phyloP scores from a whole-genome alignment of 2,329 filamentous ascomycete genomes.

The Aspergillus aculeatus region DNA sequence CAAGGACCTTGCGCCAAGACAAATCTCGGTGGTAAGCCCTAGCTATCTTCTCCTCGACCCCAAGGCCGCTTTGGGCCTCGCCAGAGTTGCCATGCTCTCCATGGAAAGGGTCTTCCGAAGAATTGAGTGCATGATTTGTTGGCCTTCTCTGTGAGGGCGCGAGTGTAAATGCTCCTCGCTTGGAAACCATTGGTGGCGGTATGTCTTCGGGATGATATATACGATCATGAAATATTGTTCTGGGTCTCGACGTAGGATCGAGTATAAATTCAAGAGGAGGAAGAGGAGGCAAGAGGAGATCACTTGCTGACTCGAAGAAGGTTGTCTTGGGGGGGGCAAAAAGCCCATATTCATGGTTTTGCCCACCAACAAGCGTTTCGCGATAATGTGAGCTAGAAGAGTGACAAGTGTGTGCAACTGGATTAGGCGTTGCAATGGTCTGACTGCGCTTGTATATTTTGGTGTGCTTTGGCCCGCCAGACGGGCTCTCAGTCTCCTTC shows the following conservation, averaged over 20 bases:
- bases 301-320: slow-evolving; percentile 91
- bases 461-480: slow-evolving; percentile 45
- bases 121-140: slow-evolving; percentile 12
- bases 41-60: slow-evolving; percentile 96
- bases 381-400: slow-evolving; percentile 9
- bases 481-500: slow-evolving; percentile 49
- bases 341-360: slow-evolving; percentile 52
- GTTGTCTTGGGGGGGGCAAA: slow-evolving; percentile 83
- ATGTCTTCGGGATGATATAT: slow-evolving; percentile 94
- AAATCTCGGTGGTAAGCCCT: slow-evolving; percentile 89
- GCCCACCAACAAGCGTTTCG: slow-evolving; percentile 46
- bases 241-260: slow-evolving; percentile 75
- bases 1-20: slow-evolving; percentile 94
- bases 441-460: slow-evolving; percentile 77
- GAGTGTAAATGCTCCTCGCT: slow-evolving; percentile 42
- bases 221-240: slow-evolving; percentile 95
- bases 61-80: slow-evolving; percentile 56
- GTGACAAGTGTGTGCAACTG: slow-evolving; percentile 13
- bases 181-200: slow-evolving; percentile 66
- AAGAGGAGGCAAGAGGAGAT: slow-evolving; percentile 85
- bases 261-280: slow-evolving; percentile 78
- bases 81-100: slow-evolving; percentile 15
- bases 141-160: slow-evolving; percentile 21
- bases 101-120: slow-evolving; percentile 11
- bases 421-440: slow-evolving; percentile 53